These are phyloP conservation scores for Penstemon davidsonii DNA, from an alignment of 257 asterid species.

Conservation along the genomic window DNA sequence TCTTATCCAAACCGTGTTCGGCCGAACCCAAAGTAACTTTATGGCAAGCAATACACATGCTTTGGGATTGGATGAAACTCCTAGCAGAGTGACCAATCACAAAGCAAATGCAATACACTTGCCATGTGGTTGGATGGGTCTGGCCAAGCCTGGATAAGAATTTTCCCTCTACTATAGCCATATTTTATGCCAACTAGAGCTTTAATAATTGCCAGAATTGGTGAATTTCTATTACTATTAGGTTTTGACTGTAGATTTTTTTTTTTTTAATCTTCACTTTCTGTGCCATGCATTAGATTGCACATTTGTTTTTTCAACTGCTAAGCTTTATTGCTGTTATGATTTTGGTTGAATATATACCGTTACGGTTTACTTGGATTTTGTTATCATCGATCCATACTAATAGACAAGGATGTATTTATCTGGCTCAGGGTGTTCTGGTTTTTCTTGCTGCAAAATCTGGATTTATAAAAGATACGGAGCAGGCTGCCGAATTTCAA, in stretches of 20 bases:
- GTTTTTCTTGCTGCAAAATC: slow-evolving; percentile 95
- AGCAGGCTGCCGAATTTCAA: slow-evolving; percentile 93
- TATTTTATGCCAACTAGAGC: not conserved
- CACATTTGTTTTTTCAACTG: slow-evolving; percentile 1
- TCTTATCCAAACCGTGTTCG: too few relatives aligned
- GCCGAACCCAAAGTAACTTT: too few relatives aligned
- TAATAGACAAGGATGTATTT: not conserved
- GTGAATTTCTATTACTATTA: slow-evolving; percentile 1
- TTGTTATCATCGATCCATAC: slow-evolving; percentile 20
- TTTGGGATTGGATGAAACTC: too few relatives aligned
- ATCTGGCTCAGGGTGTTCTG: slow-evolving; percentile 72
- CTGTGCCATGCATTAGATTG: not conserved
- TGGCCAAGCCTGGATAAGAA: too few relatives aligned
- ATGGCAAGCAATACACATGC: too few relatives aligned
- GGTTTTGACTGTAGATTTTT: not conserved
- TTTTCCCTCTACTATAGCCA: not conserved
- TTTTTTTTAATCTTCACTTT: not conserved
- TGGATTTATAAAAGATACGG: slow-evolving; percentile 62
- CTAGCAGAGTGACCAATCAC: too few relatives aligned
- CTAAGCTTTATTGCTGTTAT: not conserved
- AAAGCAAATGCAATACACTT: too few relatives aligned
- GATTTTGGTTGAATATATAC: slow-evolving; percentile 15
- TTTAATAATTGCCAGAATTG: slow-evolving; percentile 6
- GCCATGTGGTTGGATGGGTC: too few relatives aligned
- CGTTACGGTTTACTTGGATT: slow-evolving; percentile 8